Evolutionary conservation across 73 alveolate species (phyloP).

Genomic region (Blepharisma japonicum): DNA sequence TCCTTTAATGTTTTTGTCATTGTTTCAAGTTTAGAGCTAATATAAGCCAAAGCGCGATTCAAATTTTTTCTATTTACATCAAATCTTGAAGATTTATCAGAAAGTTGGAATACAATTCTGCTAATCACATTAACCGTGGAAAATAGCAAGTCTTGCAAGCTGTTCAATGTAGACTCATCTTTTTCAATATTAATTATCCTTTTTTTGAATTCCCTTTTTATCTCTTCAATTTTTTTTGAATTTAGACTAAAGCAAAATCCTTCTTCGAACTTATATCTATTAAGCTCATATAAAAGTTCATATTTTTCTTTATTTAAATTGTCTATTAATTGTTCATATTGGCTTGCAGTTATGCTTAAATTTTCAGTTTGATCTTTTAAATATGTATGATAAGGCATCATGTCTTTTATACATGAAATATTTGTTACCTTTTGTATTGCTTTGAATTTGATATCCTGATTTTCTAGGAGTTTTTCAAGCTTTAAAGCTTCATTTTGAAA

Average conservation of each 20-base stretch:
- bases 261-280: too few species aligned
- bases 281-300: background rate
- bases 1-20: background rate
- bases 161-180: too few species aligned
- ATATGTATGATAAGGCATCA: conserved; percentile 2
- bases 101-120: conserved; percentile 9
- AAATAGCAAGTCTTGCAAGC: background rate
- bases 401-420: background rate
- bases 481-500: background rate
- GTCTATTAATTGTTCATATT: background rate
- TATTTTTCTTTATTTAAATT: background rate
- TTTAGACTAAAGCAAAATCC: too few species aligned
- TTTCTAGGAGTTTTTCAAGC: background rate
- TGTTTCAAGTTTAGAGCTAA: background rate
- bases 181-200: too few species aligned
- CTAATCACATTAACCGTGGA: background rate
- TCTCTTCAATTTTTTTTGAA: too few species aligned
- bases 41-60: background rate
- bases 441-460: conserved; percentile 16
- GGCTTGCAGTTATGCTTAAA: background rate
- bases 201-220: too few species aligned
- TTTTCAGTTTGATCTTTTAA: background rate
- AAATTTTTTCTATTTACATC: background rate
- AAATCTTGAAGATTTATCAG: background rate
- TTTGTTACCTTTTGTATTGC: conserved; percentile 2